phyloP scores from a whole-genome alignment of 441 rosid species.

The Eutrema salsugineum region DNA sequence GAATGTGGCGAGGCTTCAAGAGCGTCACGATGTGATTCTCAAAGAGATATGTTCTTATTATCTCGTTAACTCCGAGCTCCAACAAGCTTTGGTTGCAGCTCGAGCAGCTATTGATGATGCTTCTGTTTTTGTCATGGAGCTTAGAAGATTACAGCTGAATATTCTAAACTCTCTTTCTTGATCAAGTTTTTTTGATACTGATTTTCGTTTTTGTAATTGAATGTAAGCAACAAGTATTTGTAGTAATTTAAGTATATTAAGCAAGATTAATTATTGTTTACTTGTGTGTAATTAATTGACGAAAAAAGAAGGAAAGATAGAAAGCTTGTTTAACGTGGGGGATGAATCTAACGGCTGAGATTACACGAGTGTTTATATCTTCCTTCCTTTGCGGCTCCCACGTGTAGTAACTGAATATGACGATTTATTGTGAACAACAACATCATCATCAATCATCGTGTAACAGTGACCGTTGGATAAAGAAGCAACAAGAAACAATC shows the following conservation, averaged over 20 bases:
- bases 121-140: slow-evolving; percentile 34
- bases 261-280: background rate
- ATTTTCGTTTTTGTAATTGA: background rate
- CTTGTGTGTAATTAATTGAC: too few species aligned
- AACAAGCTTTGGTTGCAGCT: slow-evolving; percentile 43
- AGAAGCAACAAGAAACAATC: slow-evolving; percentile 10
- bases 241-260: background rate
- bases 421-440: background rate
- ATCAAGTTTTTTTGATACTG: background rate
- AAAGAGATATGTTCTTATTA: slow-evolving; percentile 40
- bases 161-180: slow-evolving; percentile 37
- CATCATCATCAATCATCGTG: background rate
- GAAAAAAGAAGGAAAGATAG: background rate
- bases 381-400: background rate
- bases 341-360: slow-evolving; percentile 13
- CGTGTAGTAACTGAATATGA: background rate
- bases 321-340: background rate
- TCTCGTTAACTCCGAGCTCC: slow-evolving; percentile 41
- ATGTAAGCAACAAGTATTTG: background rate
- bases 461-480: slow-evolving; percentile 12
- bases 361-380: background rate
- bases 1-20: slow-evolving; percentile 39
- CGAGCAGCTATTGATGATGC: slow-evolving; percentile 46
- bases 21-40: slow-evolving; percentile 51
- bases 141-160: slow-evolving; percentile 52